Evolutionary conservation across 208 protist genomes (phyloP).

Genomic region (Wallacemonas collosoma): DNA sequence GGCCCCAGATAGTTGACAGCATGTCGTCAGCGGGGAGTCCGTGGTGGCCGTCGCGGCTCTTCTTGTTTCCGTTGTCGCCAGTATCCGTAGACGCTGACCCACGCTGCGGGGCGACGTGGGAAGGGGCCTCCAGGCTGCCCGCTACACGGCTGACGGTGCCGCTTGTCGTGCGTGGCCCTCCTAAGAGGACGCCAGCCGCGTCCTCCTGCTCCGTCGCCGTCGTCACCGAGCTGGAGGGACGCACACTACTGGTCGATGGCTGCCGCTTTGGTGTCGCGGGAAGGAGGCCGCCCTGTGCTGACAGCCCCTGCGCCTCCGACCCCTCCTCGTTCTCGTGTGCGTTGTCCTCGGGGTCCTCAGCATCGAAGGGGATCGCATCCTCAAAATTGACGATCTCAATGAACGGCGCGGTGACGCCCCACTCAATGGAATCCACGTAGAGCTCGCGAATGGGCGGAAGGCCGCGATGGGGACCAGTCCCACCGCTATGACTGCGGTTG

Average conservation of each 20-base stretch:
- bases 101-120: neutral
- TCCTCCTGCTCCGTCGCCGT: neutral
- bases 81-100: neutral
- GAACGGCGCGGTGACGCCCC: constrained; percentile 73
- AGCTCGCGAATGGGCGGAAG: constrained; percentile 50
- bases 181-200: neutral
- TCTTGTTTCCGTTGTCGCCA: too few species aligned
- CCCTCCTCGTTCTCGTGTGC: neutral
- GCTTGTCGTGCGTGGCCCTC: neutral
- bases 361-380: constrained; percentile 41
- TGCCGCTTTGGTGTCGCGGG: neutral
- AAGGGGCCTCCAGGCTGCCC: neutral
- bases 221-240: constrained; percentile 6
- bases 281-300: too few species aligned
- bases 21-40: neutral
- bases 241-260: neutral
- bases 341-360: neutral
- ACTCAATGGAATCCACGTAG: constrained; percentile 55
- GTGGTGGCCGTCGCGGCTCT: too few species aligned
- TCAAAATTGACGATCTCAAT: constrained; percentile 70
- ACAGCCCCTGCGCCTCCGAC: too few species aligned
- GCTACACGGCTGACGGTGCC: neutral
- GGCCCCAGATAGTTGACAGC: constrained; percentile 51
- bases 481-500: neutral
- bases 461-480: neutral